phyloP scores from a whole-genome alignment of 1,139 yeast genomes.

The Taphrina flavorubra region DNA sequence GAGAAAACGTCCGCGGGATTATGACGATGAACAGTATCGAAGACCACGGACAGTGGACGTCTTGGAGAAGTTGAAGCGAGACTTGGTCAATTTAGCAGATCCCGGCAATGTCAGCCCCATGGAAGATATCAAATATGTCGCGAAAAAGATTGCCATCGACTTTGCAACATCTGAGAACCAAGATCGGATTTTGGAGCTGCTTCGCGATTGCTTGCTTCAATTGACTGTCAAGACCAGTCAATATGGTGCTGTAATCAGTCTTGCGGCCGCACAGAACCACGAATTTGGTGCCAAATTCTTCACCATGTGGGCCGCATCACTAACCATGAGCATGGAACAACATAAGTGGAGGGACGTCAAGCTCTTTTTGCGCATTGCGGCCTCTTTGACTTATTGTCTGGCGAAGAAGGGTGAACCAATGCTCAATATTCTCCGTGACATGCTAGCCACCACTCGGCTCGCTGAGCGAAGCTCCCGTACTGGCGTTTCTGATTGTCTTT shows the following conservation, averaged over 20 bases:
- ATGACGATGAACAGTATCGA: conserved; percentile 33
- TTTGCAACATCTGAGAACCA: conserved; percentile 42
- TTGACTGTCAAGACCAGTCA: conserved; percentile 88
- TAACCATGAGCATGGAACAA: conserved; percentile 61
- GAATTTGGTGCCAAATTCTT: conserved; percentile 69
- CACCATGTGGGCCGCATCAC: conserved; percentile 71
- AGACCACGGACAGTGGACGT: conserved; percentile 31
- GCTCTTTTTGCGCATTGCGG: conserved; percentile 70
- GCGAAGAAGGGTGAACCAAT: conserved; percentile 56
- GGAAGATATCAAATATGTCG: conserved; percentile 44
- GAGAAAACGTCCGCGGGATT: conserved; percentile 33
- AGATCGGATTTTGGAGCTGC: conserved; percentile 30
- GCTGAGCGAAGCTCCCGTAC: conserved; percentile 54
- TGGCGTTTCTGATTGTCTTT: conserved; percentile 62
- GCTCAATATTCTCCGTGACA: conserved; percentile 58
- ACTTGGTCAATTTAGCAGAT: conserved; percentile 30
- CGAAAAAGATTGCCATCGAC: conserved; percentile 41
- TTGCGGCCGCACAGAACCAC: conserved; percentile 70
- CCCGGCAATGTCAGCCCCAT: conserved; percentile 30
- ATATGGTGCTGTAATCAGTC: conserved; percentile 69
- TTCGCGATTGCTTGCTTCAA: conserved; percentile 58
- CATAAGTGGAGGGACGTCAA: conserved; percentile 72
- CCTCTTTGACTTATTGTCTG: conserved; percentile 68
- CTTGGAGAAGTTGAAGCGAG: conserved; percentile 35
- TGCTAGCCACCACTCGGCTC: conserved; percentile 58